phyloP scores from a whole-genome alignment of 306 rosid species.

The Medicago lupulina region DNA sequence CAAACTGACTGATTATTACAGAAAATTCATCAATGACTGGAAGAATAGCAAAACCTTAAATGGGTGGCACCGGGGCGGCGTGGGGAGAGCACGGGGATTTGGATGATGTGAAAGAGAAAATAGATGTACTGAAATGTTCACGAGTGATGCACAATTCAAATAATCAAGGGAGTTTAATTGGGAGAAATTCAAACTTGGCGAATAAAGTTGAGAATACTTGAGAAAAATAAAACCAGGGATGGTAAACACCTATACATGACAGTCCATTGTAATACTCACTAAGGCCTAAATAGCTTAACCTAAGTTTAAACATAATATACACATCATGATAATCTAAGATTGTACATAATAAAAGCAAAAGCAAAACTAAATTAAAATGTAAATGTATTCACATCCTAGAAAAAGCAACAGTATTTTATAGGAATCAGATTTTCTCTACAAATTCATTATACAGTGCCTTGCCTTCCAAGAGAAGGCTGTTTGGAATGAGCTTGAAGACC shows the following conservation, averaged over 20 bases:
- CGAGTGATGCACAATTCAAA: not conserved
- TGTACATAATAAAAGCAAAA: too few species aligned
- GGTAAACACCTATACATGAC: too few species aligned
- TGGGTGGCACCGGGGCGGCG: not conserved
- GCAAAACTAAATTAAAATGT: too few species aligned
- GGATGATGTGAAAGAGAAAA: not conserved
- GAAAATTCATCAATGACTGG: not conserved
- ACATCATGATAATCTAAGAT: too few species aligned
- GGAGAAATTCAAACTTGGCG: too few species aligned
- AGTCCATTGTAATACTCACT: too few species aligned
- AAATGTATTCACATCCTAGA: not conserved
- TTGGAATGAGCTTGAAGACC: not conserved
- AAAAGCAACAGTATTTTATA: conserved; percentile 3
- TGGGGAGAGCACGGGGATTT: not conserved
- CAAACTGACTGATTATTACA: too few species aligned
- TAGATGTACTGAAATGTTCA: not conserved
- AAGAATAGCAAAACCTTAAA: not conserved
- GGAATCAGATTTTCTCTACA: not conserved
- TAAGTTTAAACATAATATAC: too few species aligned
- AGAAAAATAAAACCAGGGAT: too few species aligned
- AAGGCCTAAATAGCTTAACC: too few species aligned
- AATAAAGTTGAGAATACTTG: too few species aligned
- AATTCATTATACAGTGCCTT: not conserved
- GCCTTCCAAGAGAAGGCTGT: not conserved
- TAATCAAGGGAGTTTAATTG: too few species aligned